Evolutionary conservation across 2,329 filamentous ascomycete species (phyloP).

Genomic region (Fusarium citri): DNA sequence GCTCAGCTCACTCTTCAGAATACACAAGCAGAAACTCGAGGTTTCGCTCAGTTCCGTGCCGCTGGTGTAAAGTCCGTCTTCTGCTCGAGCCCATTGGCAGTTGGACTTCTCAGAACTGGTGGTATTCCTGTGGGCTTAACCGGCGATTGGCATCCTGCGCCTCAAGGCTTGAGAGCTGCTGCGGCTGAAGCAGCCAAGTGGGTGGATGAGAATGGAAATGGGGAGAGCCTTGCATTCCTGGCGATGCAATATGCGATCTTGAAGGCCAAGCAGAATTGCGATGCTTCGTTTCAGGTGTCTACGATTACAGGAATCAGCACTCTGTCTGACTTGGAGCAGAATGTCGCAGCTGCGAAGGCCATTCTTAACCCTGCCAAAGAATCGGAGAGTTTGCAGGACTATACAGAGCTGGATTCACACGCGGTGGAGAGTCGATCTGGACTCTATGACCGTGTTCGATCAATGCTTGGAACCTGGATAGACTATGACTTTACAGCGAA

Average conservation of each 20-base stretch:
- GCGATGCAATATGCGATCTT: slow-evolving; percentile 5
- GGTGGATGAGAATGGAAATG: background rate
- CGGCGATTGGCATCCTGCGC: background rate
- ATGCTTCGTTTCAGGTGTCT: background rate
- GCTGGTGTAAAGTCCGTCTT: background rate
- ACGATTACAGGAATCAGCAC: slow-evolving; percentile 2
- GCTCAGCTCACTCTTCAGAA: slow-evolving; percentile 16
- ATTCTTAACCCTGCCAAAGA: accelerated
- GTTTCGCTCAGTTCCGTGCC: background rate
- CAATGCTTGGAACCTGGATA: background rate
- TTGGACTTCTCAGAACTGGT: background rate
- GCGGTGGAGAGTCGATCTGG: background rate
- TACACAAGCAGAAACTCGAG: background rate
- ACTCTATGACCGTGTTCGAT: background rate
- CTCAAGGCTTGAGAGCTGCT: background rate
- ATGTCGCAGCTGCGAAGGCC: background rate
- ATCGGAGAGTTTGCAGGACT: background rate
- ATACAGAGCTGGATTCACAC: background rate
- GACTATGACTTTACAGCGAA: slow-evolving; percentile 11
- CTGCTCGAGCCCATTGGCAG: background rate
- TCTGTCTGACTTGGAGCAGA: slow-evolving; percentile 7
- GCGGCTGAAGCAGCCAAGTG: background rate
- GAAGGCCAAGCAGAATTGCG: background rate
- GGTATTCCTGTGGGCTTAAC: background rate
- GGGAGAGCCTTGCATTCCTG: background rate